A percentile compares a stretch with the other conserved stretches of the same genome.
phyloP scores from a whole-genome alignment of 2,329 filamentous ascomycete genomes.

The Penicillium rolfsii region DNA sequence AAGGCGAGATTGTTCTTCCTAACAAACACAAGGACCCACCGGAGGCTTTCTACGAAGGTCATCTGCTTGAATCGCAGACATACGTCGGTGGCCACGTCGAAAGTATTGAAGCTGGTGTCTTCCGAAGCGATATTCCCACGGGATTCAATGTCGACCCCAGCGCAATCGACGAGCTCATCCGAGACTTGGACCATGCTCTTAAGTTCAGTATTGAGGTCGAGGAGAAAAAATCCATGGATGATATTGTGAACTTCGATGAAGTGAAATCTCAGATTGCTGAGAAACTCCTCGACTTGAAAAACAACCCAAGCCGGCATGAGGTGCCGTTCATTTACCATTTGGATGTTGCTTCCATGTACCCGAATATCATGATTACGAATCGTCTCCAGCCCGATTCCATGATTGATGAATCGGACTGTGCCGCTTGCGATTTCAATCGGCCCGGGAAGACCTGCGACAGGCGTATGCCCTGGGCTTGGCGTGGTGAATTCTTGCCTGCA shows the following conservation, averaged over 20 bases:
- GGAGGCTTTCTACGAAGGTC: slow-evolving; percentile 95
- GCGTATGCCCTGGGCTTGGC: slow-evolving; percentile 94
- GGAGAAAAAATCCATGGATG: slow-evolving; percentile 78
- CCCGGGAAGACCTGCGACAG: slow-evolving; percentile 97
- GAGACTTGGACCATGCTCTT: slow-evolving; percentile 84
- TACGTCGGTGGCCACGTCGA: slow-evolving; percentile 99
- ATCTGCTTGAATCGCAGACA: slow-evolving; percentile 93
- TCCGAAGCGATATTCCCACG: slow-evolving; percentile 91
- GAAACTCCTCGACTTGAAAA: slow-evolving; percentile 71
- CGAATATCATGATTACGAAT: slow-evolving; percentile 99
- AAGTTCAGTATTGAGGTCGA: slow-evolving; percentile 85
- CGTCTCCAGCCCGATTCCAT: slow-evolving; percentile 97
- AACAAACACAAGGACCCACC: slow-evolving; percentile 93
- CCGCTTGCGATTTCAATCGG: slow-evolving; percentile 96
- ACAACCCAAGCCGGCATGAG: slow-evolving; percentile 82
- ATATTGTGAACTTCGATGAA: slow-evolving; percentile 79
- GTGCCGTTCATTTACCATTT: slow-evolving; percentile 93
- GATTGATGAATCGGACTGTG: slow-evolving; percentile 94
- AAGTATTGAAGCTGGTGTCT: slow-evolving; percentile 97
- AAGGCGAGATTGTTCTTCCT: slow-evolving; percentile 86
- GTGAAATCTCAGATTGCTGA: slow-evolving; percentile 80
- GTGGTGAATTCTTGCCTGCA: slow-evolving; percentile 93
- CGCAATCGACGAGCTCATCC: slow-evolving; percentile 85
- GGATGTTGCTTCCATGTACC: slow-evolving; percentile 99
- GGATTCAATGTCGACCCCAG: slow-evolving; percentile 88